These are phyloP conservation scores for Botrytis medusae DNA, from an alignment of 2,329 filamentous ascomycete genomes.

Conservation along the genomic window DNA sequence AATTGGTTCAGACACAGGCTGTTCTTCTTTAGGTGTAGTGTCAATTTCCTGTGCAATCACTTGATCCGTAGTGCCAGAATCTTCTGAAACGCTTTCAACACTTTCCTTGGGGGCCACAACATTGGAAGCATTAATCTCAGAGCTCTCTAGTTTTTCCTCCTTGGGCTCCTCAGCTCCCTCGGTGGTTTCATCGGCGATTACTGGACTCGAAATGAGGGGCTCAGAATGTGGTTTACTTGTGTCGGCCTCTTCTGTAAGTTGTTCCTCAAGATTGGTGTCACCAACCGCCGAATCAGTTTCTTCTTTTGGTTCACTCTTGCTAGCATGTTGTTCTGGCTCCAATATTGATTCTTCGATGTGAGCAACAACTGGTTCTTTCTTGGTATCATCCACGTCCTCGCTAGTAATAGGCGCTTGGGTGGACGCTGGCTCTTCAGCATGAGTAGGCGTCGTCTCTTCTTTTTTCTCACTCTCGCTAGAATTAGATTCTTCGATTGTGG, in stretches of 20 bases:
- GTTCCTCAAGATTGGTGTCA: background rate
- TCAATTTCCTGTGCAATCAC: background rate
- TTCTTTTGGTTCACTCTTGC: constrained; percentile 2
- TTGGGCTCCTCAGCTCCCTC: background rate
- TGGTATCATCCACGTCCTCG: background rate
- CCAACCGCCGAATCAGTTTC: background rate
- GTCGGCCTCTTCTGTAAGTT: background rate
- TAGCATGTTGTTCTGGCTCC: background rate
- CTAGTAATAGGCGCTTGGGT: background rate
- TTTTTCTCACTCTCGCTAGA: background rate
- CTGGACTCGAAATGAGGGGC: background rate
- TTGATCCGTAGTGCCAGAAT: background rate
- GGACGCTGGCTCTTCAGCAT: background rate
- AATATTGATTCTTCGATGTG: constrained; percentile 3
- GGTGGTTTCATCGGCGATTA: background rate
- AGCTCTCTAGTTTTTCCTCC: background rate
- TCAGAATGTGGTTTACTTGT: background rate
- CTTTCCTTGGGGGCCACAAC: background rate
- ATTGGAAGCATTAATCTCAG: background rate
- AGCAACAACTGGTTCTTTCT: background rate
- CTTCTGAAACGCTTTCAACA: background rate
- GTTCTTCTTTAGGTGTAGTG: background rate
- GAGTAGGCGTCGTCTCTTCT: background rate
- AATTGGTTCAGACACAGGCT: background rate
- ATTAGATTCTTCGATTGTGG: background rate